Base-by-base conservation (phyloP, 2,329 filamentous ascomycete species). In the Dothistroma pini region DNA sequence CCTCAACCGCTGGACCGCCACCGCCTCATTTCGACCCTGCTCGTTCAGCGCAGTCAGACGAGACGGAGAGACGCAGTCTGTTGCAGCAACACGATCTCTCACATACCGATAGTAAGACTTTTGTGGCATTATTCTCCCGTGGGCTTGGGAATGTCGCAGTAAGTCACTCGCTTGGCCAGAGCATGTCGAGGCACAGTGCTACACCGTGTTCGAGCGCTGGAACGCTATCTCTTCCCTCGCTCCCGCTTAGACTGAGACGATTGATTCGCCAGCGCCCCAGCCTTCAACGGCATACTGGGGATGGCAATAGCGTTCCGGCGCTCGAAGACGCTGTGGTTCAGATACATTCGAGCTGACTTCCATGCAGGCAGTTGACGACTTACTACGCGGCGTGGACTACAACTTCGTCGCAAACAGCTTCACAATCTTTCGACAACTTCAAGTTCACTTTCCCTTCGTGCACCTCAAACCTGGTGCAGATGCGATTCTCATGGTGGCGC, bases 351-450 rank as follows among this genome's bases (percentile, higher is more conserved):
- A n/a, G 38, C 52, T 64, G 49, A 63, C 32, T 31, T 32, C 48
- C 34, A 50, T 51, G 22, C 35, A 68, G 62, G 56, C 58, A 34
- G 63, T 54, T 21, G 63, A 66, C 29, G 63, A 69, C 11, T 55
- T 70, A 12, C 57, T 71, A 21, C 56, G 50, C 21, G 68, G 66
- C 12, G 50, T 71, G 8, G 69, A 71, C 55, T 66, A 68, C 63
- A 66, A 62, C 53, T 71, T 66, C 51, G 65, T 71, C 9, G 61
- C 58, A 47, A 67, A 58, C 22, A 64, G 61, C 11, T 68, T 71
- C 52, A 64, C 59, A 29, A 57, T 64, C 21, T 72, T 69, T 49
- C 61, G 64, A n/a, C 63, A 66, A 44, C 57, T 70, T 25, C 59
- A 52, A 10, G 51, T 56, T 4, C 57, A 64, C 25, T 71, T 70